Base-by-base conservation (phyloP, 2,329 filamentous ascomycete genomes). In the Alternaria arborescens region DNA sequence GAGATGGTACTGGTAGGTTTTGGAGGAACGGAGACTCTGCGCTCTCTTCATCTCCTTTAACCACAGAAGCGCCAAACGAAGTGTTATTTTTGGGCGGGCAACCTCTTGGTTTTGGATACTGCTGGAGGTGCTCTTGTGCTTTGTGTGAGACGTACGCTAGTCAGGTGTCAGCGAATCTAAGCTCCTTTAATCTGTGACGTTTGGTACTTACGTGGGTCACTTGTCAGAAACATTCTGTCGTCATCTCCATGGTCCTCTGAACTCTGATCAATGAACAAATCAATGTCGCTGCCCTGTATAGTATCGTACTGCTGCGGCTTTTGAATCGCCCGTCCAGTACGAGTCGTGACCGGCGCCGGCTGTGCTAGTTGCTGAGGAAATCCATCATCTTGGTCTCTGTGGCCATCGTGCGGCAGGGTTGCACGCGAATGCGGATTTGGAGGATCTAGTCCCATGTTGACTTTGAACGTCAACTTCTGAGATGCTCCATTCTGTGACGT, bases 211-310 rank as follows among this genome's bases (percentile, higher is more conserved):
- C 55, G 26, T 10, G 48, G 24, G 16, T 52, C 30, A 18, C 51
- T 46, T 38, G 11, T 36, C 8, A 52, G 10, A 8, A 44, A 16
- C 5, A 12, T 20, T 14, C 28, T n/a, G 16, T 52, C 34, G 11
- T 52, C 55, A 11, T 42, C n/a, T 36, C 36, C 52, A 18, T 22
- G 12, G 26, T 36, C 26, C 4, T 34, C 24, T 5, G 54, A 52
- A 11, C 22, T 46, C 12, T 47, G 46, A 2, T 44, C 51, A 34
- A 59, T 46, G 11, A 38, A 20, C 6, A 20, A n/a, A 1, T 57
- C 60, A 26, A 52, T 36, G 3, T 64, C 61, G 30, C 53, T 52
- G 24, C 41, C 58, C 11, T 52, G 14, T 14, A 53, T 36, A 14
- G 26, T 34, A 12, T 60, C 44, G 4, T 24, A n/a, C 1, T 62